Evolutionary conservation across 2,329 filamentous ascomycete genomes (phyloP).

Genomic region (Penicillium sp.): DNA sequence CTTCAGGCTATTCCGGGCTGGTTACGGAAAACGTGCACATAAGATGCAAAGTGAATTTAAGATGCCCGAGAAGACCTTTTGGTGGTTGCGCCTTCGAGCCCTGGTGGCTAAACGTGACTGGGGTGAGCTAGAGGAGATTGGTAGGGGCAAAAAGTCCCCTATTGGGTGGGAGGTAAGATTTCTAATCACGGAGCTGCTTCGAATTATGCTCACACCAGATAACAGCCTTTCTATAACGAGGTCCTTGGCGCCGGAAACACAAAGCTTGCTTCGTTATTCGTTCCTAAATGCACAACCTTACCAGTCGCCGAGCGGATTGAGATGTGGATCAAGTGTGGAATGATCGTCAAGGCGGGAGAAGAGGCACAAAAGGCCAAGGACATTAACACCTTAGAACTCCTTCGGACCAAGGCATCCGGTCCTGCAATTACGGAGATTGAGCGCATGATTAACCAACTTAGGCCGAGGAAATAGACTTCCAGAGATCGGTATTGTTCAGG

Average conservation of each 20-base stretch:
- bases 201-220: conserved; percentile 29
- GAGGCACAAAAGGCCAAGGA: conserved; percentile 85
- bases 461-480: conserved; percentile 42
- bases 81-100: conserved; percentile 83
- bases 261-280: conserved; percentile 77
- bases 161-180: conserved; percentile 89
- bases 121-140: conserved; percentile 86
- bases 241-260: conserved; percentile 86
- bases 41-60: conserved; percentile 92
- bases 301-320: conserved; percentile 69
- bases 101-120: conserved; percentile 88
- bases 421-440: conserved; percentile 78
- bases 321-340: conserved; percentile 96
- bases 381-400: conserved; percentile 67
- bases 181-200: conserved; percentile 9
- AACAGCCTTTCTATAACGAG: conserved; percentile 88
- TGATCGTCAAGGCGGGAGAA: conserved; percentile 84
- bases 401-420: conserved; percentile 72
- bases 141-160: conserved; percentile 73
- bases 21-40: conserved; percentile 79
- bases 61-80: conserved; percentile 83
- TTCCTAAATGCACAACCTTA: conserved; percentile 79
- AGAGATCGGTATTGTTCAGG: conserved; percentile 30
- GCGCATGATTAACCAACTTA: conserved; percentile 63
- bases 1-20: conserved; percentile 79